phyloP scores from a whole-genome alignment of 2,329 filamentous ascomycete species.

The Alternaria dauci region DNA sequence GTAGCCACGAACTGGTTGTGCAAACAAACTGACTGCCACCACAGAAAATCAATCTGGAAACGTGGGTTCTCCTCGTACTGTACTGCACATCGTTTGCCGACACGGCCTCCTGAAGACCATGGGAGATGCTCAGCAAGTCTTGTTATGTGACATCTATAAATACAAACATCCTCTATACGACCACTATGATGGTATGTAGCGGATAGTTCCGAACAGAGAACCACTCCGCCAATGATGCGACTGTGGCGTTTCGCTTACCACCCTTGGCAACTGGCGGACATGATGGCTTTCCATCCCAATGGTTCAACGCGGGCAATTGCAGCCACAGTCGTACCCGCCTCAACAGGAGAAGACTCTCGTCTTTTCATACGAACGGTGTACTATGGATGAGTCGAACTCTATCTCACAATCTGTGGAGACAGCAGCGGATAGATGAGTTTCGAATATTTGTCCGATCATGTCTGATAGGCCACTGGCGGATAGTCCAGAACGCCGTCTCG shows the following conservation, averaged over 20 bases:
- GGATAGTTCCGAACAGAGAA: background rate
- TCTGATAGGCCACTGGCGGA: constrained; percentile 2
- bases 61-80: background rate
- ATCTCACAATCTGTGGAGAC: constrained; percentile 9
- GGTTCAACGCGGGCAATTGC: constrained; percentile 1
- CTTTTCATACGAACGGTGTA: constrained; percentile 2
- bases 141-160: background rate
- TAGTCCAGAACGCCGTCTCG: background rate
- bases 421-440: background rate
- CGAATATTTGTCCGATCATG: background rate
- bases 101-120: background rate
- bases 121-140: background rate
- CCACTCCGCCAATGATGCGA: background rate
- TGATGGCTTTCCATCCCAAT: constrained; percentile 4
- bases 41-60: background rate
- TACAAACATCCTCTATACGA: background rate
- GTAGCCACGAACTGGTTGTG: background rate
- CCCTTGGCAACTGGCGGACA: constrained; percentile 11
- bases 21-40: background rate
- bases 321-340: constrained; percentile 7
- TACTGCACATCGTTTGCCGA: background rate
- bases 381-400: constrained; percentile 6
- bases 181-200: background rate
- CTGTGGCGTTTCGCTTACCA: constrained; percentile 1
- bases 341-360: constrained; percentile 6